phyloP scores from a whole-genome alignment of 768 basidiomycete species.

The Pulveroboletus sp. region DNA sequence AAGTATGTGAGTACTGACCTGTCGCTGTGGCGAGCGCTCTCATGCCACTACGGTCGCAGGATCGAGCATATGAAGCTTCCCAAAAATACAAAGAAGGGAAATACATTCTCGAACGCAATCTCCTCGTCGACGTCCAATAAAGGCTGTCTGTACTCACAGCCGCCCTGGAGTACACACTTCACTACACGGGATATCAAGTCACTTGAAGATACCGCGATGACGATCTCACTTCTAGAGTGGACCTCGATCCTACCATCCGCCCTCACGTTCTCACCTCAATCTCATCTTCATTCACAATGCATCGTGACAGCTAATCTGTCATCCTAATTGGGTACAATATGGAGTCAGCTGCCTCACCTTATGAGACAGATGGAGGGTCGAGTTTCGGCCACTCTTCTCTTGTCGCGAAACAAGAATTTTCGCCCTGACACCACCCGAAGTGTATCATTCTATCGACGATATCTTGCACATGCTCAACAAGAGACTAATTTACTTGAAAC shows the following conservation, averaged over 20 bases:
- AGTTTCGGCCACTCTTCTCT: neutral
- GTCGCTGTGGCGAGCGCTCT: neutral
- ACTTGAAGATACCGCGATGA: constrained; percentile 8
- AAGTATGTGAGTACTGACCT: constrained; percentile 71
- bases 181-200: constrained; percentile 8
- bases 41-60: constrained; percentile 45
- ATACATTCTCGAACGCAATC: constrained; percentile 93
- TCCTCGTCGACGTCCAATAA: constrained; percentile 83
- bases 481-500: constrained; percentile 20
- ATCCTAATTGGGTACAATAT: constrained; percentile 23
- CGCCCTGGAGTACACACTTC: constrained; percentile 4
- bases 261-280: constrained; percentile 14
- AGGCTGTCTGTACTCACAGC: constrained; percentile 7
- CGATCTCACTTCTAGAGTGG: constrained; percentile 16
- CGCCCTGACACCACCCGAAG: constrained; percentile 10
- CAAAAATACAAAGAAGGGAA: constrained; percentile 99
- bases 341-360: constrained; percentile 9
- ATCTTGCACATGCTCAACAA: constrained; percentile 15
- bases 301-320: constrained; percentile 22
- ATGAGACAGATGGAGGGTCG: constrained; percentile 1
- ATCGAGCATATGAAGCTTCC: constrained; percentile 80
- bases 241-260: constrained; percentile 11
- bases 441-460: constrained; percentile 20
- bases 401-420: constrained; percentile 11
- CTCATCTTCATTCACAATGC: constrained; percentile 16